These are phyloP conservation scores for Paraconiothyrium sp. DNA, from an alignment of 2,329 filamentous ascomycete genomes.

Conservation along the genomic window DNA sequence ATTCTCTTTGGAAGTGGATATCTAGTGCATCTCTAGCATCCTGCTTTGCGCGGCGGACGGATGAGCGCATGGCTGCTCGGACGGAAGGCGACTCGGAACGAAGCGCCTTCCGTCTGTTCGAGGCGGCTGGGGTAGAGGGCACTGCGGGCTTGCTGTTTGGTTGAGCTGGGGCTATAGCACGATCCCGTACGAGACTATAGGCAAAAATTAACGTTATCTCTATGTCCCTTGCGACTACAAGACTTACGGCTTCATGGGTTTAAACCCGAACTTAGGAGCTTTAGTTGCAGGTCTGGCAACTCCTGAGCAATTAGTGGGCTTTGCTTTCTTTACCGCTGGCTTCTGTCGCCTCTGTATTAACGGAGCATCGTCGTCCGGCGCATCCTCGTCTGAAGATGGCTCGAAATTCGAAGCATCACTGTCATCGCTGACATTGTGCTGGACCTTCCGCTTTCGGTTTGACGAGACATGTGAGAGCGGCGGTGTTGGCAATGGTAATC, in stretches of 20 bases:
- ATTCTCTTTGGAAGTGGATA: not conserved
- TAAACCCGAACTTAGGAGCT: not conserved
- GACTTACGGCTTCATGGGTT: not conserved
- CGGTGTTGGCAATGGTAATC: constrained; percentile 14
- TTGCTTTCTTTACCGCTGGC: constrained; percentile 12
- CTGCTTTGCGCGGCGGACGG: constrained; percentile 2
- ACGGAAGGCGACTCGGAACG: not conserved
- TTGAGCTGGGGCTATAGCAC: not conserved
- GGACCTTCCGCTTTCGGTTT: constrained; percentile 14
- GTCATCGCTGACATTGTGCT: constrained; percentile 21
- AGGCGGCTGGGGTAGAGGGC: not conserved
- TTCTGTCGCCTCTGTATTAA: not conserved
- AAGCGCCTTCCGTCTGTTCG: not conserved
- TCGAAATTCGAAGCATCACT: constrained; percentile 19
- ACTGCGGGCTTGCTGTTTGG: not conserved
- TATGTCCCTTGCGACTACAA: not conserved
- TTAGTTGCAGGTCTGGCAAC: not conserved
- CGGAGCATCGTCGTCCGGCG: not conserved
- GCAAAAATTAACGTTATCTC: not conserved
- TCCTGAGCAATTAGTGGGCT: not conserved
- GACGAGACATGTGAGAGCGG: constrained; percentile 4
- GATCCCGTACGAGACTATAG: not conserved
- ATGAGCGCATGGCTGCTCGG: not conserved
- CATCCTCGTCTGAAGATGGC: constrained; percentile 15
- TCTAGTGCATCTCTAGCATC: not conserved